These are phyloP conservation scores for Beauveria rudraprayagi DNA, from an alignment of 2,329 filamentous ascomycete species.

Conservation along the genomic window DNA sequence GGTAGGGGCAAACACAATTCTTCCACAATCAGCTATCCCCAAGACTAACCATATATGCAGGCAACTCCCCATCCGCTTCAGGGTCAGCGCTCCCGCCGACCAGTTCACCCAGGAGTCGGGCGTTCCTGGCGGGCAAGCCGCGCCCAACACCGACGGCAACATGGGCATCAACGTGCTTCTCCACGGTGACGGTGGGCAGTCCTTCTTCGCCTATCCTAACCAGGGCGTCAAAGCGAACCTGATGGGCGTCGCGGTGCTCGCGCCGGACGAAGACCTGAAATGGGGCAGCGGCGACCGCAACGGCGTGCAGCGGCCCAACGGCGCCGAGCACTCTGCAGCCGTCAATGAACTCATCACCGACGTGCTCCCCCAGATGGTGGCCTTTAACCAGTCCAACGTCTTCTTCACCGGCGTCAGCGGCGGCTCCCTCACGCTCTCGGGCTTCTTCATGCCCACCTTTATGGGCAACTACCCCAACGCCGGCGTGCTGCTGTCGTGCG, in stretches of 20 bases:
- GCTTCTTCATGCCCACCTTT: conserved; percentile 51
- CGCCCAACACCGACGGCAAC: conserved; percentile 23
- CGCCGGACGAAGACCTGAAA: conserved; percentile 46
- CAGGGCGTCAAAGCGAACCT: conserved; percentile 42
- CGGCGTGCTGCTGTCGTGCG: conserved; percentile 50
- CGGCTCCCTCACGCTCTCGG: conserved; percentile 43
- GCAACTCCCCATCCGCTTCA: conserved; percentile 46
- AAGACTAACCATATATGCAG: conserved; percentile 20
- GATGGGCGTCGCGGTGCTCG: conserved; percentile 45
- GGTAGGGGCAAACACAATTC: conserved; percentile 28
- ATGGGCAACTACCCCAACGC: conserved; percentile 41
- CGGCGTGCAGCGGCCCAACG: conserved; percentile 45
- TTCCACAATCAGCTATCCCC: conserved; percentile 11
- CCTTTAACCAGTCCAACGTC: conserved; percentile 43
- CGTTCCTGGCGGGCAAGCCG: conserved; percentile 35
- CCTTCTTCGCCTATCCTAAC: conserved; percentile 51
- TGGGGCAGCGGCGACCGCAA: conserved; percentile 44
- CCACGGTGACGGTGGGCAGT: conserved; percentile 52
- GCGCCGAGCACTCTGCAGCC: conserved; percentile 46
- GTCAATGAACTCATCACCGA: conserved; percentile 43
- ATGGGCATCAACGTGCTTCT: conserved; percentile 49
- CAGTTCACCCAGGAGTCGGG: conserved; percentile 43
- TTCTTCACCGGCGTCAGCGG: conserved; percentile 52
- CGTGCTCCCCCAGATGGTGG: conserved; percentile 43
- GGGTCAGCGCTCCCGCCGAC: conserved; percentile 44